Conservation (phyloP, 1,284 basidiomycete genomes). For the Apiotrichum gamsii region DNA sequence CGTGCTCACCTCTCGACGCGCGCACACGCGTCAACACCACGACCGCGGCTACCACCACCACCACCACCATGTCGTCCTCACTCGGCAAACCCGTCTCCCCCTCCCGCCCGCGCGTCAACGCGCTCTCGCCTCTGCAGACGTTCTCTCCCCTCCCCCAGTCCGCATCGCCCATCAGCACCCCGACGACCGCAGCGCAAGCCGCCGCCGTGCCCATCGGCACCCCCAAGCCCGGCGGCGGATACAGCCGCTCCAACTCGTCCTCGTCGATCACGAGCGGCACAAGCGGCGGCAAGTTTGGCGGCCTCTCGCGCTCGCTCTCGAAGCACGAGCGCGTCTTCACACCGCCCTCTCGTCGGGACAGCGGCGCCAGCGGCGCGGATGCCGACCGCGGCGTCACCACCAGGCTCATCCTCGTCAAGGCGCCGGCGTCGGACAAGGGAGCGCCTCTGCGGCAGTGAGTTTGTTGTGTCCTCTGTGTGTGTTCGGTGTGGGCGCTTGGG, state of each 20-base stretch:
- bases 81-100: conserved; percentile 50
- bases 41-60: no score
- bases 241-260: background rate
- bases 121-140: conserved; percentile 41
- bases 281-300: no score
- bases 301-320: conserved; percentile 9
- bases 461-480: background rate
- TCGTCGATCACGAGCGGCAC: background rate
- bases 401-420: conserved; percentile 42
- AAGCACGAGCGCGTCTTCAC: conserved; percentile 10
- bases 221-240: background rate
- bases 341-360: background rate
- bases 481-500: no score
- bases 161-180: background rate
- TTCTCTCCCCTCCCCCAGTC: conserved; percentile 35
- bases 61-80: conserved; percentile 4
- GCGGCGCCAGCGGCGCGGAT: background rate
- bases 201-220: background rate
- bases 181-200: conserved; percentile 1
- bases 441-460: conserved; percentile 18
- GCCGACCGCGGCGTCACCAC: conserved; percentile 17
- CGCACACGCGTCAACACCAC: no score
- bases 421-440: conserved; percentile 25
- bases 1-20: no score
- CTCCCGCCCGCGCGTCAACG: conserved; percentile 44